phyloP scores from a whole-genome alignment of 1,284 basidiomycete species.

The Cryptococcus jaspeensis region DNA sequence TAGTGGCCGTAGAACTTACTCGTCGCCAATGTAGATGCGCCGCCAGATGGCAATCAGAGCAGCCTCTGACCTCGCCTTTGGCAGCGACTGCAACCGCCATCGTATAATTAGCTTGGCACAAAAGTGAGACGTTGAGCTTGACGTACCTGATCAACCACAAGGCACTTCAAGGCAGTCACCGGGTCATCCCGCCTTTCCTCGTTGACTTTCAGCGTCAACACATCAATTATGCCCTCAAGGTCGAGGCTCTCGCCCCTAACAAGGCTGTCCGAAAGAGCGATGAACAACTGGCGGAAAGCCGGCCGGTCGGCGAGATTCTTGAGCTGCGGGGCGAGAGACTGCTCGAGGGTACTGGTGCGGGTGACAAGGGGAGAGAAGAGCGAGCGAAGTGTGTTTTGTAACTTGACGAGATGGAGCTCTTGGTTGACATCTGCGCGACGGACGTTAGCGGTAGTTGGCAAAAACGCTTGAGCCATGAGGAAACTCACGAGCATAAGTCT shows the following conservation, averaged over 20 bases:
- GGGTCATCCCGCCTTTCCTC: slow-evolving; percentile 48
- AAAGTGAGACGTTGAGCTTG: neutral
- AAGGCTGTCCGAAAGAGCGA: slow-evolving; percentile 32
- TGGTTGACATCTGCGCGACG: slow-evolving; percentile 52
- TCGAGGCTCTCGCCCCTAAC: slow-evolving; percentile 47
- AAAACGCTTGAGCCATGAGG: too few relatives aligned
- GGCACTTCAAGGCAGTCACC: slow-evolving; percentile 53
- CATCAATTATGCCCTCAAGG: slow-evolving; percentile 56
- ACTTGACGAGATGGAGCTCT: slow-evolving; percentile 56
- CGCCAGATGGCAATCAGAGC: slow-evolving; percentile 79
- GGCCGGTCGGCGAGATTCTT: slow-evolving; percentile 22
- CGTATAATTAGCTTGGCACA: neutral
- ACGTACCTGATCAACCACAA: slow-evolving; percentile 50
- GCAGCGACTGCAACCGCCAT: slow-evolving; percentile 57
- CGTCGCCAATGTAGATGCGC: slow-evolving; percentile 79
- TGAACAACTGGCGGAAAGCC: slow-evolving; percentile 30
- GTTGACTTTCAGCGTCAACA: slow-evolving; percentile 56
- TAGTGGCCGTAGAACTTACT: slow-evolving; percentile 58
- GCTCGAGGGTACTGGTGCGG: slow-evolving; percentile 2
- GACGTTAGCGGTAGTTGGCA: neutral
- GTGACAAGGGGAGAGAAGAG: slow-evolving; percentile 3
- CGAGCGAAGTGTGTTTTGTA: slow-evolving; percentile 54
- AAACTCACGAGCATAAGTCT: neutral
- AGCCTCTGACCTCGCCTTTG: slow-evolving; percentile 65
- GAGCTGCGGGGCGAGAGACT: slow-evolving; percentile 7